A percentile compares a stretch with the other conserved stretches of the same genome.
Conservation (phyloP, 2,329 filamentous ascomycete genomes). For the Intubia oerlemansii region DNA sequence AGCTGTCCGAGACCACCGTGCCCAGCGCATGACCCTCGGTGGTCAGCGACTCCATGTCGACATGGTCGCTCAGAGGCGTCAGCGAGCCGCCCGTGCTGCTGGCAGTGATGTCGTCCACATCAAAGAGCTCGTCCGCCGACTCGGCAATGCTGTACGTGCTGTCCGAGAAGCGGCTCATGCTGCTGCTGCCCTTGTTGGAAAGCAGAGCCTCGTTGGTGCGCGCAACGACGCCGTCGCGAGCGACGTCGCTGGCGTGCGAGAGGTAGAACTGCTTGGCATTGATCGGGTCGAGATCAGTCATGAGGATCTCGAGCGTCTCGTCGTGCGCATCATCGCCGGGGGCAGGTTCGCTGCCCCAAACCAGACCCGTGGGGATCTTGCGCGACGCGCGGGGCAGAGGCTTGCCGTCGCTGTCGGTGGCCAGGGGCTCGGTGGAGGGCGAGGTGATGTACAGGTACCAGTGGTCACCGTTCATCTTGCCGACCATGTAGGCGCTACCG, state of each 20-base stretch:
- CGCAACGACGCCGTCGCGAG: slow-evolving; percentile 55
- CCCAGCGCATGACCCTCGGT: slow-evolving; percentile 90
- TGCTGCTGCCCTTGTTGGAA: slow-evolving; percentile 24
- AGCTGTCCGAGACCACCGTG: slow-evolving; percentile 75
- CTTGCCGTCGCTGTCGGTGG: slow-evolving; percentile 16
- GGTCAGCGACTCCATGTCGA: slow-evolving; percentile 47
- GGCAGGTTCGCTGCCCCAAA: slow-evolving; percentile 14
- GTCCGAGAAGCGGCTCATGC: slow-evolving; percentile 36
- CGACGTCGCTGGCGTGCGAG: slow-evolving; percentile 65
- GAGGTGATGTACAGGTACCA: slow-evolving; percentile 97
- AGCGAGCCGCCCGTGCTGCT: slow-evolving; percentile 27
- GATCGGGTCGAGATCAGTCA: slow-evolving; percentile 49
- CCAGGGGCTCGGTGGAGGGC: slow-evolving; percentile 27
- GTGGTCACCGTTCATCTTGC: slow-evolving; percentile 98
- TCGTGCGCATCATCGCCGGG: slow-evolving; percentile 39
- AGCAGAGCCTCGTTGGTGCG: slow-evolving; percentile 38
- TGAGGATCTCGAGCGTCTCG: slow-evolving; percentile 56
- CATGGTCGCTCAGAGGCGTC: slow-evolving; percentile 28
- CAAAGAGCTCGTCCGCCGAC: slow-evolving; percentile 37
- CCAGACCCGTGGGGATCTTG: slow-evolving; percentile 32
- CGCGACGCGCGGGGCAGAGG: too few species aligned
- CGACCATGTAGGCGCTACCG: slow-evolving; percentile 97
- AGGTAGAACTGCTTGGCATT: slow-evolving; percentile 52
- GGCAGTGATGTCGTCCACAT: slow-evolving; percentile 57
- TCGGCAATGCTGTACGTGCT: slow-evolving; percentile 19